Base-by-base conservation (phyloP, 257 asterid species). In the Gynochthodes officinalis region DNA sequence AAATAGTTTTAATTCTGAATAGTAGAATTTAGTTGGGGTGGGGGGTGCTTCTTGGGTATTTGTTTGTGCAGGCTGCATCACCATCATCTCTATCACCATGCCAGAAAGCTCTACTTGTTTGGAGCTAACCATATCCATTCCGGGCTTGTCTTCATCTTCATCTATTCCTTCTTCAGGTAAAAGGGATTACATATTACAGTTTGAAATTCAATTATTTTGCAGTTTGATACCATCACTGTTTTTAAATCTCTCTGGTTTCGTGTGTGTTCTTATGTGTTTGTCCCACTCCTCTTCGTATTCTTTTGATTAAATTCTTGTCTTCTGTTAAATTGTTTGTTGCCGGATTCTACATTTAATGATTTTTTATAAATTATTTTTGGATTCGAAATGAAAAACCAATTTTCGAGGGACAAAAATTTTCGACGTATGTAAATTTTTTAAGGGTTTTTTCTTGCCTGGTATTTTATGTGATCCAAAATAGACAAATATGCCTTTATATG, bases 41-140 rank as follows among this genome's bases (percentile, higher is more conserved):
- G 58, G 42, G 60, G 15, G 50, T 44, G 43, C 52, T 54, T 28
- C 28, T 30, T 64, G 52, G 53, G 75, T 49, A 33, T 37, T 55
- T 49, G 52, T 25, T 23, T 8, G 48, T n/a, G 70, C 39, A n/a
- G 50, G 50, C 68, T 63, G 50, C 32, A 37, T 63, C 64, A 58
- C 2, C 50, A 63, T 25, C 48, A 35, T 19, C 18, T 2, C 52
- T 21, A n/a, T 6, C 71, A 67, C 67, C 63, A 87, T 88, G 95
- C 88, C 83, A 73, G 43, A 73, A 53, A 74, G 39, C 76, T 82
- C 81, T 61, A 69, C 86, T 30, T 74, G 79, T 69, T 75, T 91
- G 81, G 96, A 91, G 75, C 72, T 91, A 70, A 82, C 84, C 63
- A 91, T 88, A 32, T 87, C 96, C 60, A 82, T 89, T 62, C 94